Evolutionary conservation across 2,329 filamentous ascomycete species (phyloP).

Genomic region (Xylaria sp.): DNA sequence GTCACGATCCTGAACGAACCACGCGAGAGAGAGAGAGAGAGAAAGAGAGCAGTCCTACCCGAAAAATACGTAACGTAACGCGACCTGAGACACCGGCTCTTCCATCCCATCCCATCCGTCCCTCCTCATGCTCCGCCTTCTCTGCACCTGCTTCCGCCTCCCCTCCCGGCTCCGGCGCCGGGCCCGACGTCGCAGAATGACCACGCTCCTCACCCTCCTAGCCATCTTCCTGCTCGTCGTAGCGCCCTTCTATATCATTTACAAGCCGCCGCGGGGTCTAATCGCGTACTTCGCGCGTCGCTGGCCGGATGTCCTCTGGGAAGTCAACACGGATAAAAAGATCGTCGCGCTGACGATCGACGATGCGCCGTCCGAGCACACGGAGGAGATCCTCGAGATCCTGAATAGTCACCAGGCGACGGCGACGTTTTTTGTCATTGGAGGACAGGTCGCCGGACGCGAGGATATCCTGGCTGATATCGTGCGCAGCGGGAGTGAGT

Average conservation of each 20-base stretch:
- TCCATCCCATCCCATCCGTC: not conserved
- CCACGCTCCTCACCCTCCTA: conserved; percentile 44
- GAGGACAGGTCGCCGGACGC: conserved; percentile 60
- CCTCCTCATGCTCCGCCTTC: conserved; percentile 29
- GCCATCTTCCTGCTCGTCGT: conserved; percentile 34
- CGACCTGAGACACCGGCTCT: not conserved
- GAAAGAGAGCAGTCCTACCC: not conserved
- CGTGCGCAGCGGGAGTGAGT: conserved; percentile 59
- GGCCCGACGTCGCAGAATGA: conserved; percentile 54
- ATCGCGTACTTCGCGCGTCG: conserved; percentile 64
- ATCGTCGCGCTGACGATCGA: conserved; percentile 81
- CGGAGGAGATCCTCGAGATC: conserved; percentile 61
- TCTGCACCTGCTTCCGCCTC: conserved; percentile 46
- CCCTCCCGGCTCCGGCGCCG: conserved; percentile 53
- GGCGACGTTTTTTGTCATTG: conserved; percentile 88
- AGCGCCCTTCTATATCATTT: conserved; percentile 60
- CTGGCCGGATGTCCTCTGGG: conserved; percentile 77
- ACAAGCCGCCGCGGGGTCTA: conserved; percentile 71
- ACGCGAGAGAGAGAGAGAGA: conserved; percentile 1
- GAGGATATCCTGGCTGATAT: conserved; percentile 53
- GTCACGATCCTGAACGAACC: not conserved
- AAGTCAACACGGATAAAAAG: conserved; percentile 53
- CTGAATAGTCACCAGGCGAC: conserved; percentile 61
- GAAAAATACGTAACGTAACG: not conserved
- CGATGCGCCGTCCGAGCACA: conserved; percentile 73